These are phyloP conservation scores for Colletotrichum chlorophyti DNA, from an alignment of 2,329 filamentous ascomycete species.

Conservation along the genomic window DNA sequence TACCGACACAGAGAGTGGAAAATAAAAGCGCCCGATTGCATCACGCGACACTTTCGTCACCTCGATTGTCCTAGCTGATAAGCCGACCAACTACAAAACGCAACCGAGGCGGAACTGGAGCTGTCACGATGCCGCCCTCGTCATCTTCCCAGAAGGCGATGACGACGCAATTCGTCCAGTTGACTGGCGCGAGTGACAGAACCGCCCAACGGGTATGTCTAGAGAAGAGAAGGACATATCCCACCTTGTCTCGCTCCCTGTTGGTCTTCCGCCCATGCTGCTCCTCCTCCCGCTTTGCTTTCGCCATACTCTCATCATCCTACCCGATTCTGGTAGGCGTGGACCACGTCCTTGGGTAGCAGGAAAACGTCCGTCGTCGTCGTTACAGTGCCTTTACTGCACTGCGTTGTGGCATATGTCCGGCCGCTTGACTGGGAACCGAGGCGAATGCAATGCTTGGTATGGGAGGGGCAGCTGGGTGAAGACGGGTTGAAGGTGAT, in stretches of 20 bases:
- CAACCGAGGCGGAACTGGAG: neutral
- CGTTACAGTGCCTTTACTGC: conserved; percentile 1
- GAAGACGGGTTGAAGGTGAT: neutral
- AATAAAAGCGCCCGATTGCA: conserved; percentile 11
- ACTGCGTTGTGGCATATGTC: neutral
- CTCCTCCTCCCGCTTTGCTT: neutral
- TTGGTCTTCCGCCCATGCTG: neutral
- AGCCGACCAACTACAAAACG: neutral
- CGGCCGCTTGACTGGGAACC: neutral
- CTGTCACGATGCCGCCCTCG: conserved; percentile 43
- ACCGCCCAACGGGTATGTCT: conserved; percentile 52
- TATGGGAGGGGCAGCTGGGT: conserved; percentile 1
- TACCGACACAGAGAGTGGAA: neutral
- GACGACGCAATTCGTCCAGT: conserved; percentile 48
- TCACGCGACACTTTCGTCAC: conserved; percentile 10
- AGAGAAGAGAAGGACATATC: neutral
- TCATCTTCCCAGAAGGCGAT: conserved; percentile 48
- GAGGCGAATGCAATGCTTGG: conserved; percentile 2
- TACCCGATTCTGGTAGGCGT: neutral
- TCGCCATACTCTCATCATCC: neutral
- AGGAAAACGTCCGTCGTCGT: conserved; percentile 13
- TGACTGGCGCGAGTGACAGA: conserved; percentile 52
- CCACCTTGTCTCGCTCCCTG: neutral
- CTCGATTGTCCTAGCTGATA: neutral
- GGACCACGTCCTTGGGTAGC: neutral